These are phyloP conservation scores for Dicorynia guianensis DNA, from an alignment of 306 rosid genomes.

Conservation along the genomic window DNA sequence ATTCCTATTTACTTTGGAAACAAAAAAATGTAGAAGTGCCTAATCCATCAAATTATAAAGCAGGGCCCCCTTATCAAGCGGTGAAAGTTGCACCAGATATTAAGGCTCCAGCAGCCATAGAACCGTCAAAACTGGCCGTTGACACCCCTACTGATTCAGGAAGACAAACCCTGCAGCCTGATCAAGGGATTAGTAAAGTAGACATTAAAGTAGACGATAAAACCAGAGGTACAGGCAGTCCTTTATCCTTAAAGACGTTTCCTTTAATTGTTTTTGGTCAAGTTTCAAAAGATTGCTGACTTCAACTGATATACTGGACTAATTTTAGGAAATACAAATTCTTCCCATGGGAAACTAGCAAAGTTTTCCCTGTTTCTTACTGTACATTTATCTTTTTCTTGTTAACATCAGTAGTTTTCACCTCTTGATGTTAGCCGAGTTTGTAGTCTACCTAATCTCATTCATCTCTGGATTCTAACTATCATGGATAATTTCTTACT, in stretches of 20 bases:
- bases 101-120: background rate
- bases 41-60: too few relatives aligned
- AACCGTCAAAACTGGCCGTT: background rate
- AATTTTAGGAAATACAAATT: too few relatives aligned
- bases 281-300: background rate
- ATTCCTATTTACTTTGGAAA: background rate
- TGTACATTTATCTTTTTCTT: too few relatives aligned
- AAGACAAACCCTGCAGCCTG: slow-evolving; percentile 8
- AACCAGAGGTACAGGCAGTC: background rate
- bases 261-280: background rate
- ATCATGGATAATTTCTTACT: background rate
- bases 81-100: background rate
- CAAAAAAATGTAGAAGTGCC: too few relatives aligned
- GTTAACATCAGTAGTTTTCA: background rate
- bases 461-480: too few relatives aligned
- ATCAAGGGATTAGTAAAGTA: background rate
- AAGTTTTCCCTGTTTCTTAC: background rate
- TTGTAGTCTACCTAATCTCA: too few relatives aligned
- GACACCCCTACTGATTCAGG: slow-evolving; percentile 17
- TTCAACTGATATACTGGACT: background rate
- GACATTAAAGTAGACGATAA: background rate
- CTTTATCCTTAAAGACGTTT: background rate
- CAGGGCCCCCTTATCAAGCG: background rate
- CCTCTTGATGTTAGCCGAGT: background rate
- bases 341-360: background rate